A percentile compares a stretch with the other conserved stretches of the same genome.
These are phyloP conservation scores for Monosporozyma unispora DNA, from an alignment of 805 yeast species.

Conservation along the genomic window DNA sequence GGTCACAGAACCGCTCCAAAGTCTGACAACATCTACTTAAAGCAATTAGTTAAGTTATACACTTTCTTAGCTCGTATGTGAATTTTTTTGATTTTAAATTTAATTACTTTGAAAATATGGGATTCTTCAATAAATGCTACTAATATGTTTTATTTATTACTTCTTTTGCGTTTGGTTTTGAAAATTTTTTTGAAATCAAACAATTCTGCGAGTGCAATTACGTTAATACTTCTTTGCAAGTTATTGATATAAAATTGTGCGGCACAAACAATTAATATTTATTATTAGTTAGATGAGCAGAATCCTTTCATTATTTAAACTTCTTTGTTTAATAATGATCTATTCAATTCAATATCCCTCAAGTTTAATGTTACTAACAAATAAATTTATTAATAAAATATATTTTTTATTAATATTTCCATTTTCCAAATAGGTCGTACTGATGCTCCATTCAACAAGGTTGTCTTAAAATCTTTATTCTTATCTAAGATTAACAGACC, in stretches of 20 bases:
- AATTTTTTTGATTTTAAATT: background rate
- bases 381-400: slow-evolving; percentile 29
- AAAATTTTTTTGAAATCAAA: background rate
- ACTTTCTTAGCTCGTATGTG: slow-evolving; percentile 98
- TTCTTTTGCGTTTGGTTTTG: background rate
- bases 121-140: slow-evolving; percentile 2
- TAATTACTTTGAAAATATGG: background rate
- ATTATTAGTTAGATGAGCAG: slow-evolving; percentile 38
- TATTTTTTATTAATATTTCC: slow-evolving; percentile 4
- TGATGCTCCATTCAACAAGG: slow-evolving; percentile 98
- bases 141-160: slow-evolving; percentile 1
- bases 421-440: slow-evolving; percentile 73
- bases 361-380: slow-evolving; percentile 4
- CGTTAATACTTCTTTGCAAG: background rate
- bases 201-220: slow-evolving; percentile 34
- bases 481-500: slow-evolving; percentile 99
- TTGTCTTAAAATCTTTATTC: slow-evolving; percentile 87
- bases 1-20: slow-evolving; percentile 99
- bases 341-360: background rate
- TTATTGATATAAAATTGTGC: slow-evolving; percentile 13
- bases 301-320: slow-evolving; percentile 20
- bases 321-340: background rate
- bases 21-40: slow-evolving; percentile 98
- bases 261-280: slow-evolving; percentile 9
- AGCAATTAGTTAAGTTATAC: slow-evolving; percentile 95